These are phyloP conservation scores for Piedraia hortae DNA, from an alignment of 2,329 filamentous ascomycete species.

Conservation along the genomic window DNA sequence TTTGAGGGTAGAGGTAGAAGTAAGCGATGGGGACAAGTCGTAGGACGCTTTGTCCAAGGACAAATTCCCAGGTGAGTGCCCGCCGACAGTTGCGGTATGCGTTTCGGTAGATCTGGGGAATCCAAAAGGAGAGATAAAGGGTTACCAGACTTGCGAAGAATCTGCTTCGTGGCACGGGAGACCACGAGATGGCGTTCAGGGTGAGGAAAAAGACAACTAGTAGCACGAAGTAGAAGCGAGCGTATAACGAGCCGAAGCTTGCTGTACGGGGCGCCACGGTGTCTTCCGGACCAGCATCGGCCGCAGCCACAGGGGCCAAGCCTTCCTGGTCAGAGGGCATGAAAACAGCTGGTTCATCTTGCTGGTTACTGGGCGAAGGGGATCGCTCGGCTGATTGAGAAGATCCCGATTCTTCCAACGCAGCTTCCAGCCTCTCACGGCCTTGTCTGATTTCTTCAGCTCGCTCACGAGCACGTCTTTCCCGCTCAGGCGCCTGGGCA, in stretches of 20 bases:
- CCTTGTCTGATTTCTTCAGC: constrained; percentile 11
- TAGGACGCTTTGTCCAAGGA: constrained; percentile 54
- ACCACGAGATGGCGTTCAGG: constrained; percentile 30
- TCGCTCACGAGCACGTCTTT: constrained; percentile 17
- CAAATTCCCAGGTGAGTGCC: constrained; percentile 75
- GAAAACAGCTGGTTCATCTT: constrained; percentile 2
- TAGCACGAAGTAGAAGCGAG: constrained; percentile 32
- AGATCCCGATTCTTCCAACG: constrained; percentile 1
- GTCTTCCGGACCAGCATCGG: not conserved
- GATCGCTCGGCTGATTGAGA: not conserved
- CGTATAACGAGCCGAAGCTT: constrained; percentile 28
- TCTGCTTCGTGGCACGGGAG: constrained; percentile 21
- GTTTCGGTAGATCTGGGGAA: constrained; percentile 79
- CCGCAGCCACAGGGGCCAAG: constrained; percentile 5
- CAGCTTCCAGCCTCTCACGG: constrained; percentile 5
- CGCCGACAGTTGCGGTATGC: constrained; percentile 71
- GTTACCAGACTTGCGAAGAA: constrained; percentile 38
- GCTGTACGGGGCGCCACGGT: constrained; percentile 4
- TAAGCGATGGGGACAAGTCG: constrained; percentile 61
- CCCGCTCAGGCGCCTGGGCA: constrained; percentile 26
- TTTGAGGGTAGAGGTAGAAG: constrained; percentile 52
- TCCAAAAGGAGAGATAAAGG: constrained; percentile 69
- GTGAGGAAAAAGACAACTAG: constrained; percentile 30
- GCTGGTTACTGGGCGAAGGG: not conserved
- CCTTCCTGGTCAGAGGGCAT: constrained; percentile 31